phyloP scores from a whole-genome alignment of 352 stramenopile species.

The Phytophthora podocarpi region DNA sequence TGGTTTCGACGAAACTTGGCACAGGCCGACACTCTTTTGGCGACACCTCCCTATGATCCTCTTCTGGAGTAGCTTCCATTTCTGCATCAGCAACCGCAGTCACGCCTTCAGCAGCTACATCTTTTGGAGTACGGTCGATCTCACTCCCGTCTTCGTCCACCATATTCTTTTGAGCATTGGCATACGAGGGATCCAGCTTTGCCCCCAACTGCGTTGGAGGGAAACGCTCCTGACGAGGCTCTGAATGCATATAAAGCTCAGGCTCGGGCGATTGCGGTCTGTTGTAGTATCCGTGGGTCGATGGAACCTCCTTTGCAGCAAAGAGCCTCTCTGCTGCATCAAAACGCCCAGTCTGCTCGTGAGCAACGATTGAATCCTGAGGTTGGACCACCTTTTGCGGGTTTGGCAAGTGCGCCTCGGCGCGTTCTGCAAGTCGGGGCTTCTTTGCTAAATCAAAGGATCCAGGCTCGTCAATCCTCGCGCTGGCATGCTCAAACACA shows the following conservation, averaged over 20 bases:
- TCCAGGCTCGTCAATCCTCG: background rate
- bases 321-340: conserved; percentile 38
- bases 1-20: conserved; percentile 1
- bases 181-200: conserved; percentile 21
- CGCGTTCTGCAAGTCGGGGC: background rate
- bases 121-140: background rate
- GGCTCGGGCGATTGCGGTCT: conserved; percentile 13
- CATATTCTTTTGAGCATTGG: background rate
- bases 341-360: conserved; percentile 30
- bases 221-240: conserved; percentile 1
- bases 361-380: background rate
- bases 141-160: background rate
- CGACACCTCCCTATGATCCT: background rate
- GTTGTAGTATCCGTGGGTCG: conserved; percentile 11
- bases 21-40: background rate
- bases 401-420: background rate
- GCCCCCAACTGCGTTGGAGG: conserved; percentile 34
- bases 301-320: conserved; percentile 13
- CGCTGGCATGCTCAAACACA: background rate
- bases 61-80: background rate
- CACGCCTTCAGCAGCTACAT: background rate
- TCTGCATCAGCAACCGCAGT: background rate
- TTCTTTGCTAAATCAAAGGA: conserved; percentile 13
- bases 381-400: background rate
- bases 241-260: conserved; percentile 9